Base-by-base conservation (phyloP, 2,329 filamentous ascomycete species). In the Fusarium anguioides region DNA sequence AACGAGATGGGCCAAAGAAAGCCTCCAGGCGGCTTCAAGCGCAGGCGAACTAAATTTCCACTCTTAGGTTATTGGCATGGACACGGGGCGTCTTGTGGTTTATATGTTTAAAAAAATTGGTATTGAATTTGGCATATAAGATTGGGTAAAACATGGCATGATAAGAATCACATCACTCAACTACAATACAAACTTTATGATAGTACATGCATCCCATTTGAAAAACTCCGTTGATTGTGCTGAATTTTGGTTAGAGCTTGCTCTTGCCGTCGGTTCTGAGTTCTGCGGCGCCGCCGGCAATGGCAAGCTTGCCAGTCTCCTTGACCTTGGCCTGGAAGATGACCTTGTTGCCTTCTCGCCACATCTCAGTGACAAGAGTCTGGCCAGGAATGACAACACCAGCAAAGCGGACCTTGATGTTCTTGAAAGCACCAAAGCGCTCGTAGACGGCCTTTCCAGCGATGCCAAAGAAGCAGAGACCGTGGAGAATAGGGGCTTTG, bases 381-480 rank as follows among this genome's bases (percentile, higher is more conserved):
- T 97, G 91, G 15, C 93, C 93, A 0, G 93, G 94, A 57, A 94
- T 78, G 14, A 97, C 94, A 11, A 91, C 89, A 55, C 94, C 93
- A 3, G 93, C 93, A 77, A 97, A 97, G 67, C 94, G 86, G 23
- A 96, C 94, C 85, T 97, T 97, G 82, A 97, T 89, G 82, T 94
- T 97, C 85, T 91, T 93, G 82, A 91, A 94, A 44, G 86, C 81
- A 6, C 96, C 96, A 74, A 89, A 98, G 66, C 85, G 90, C 80
- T 93, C 87, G 77, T 94, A 91, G 36, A 99, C 89, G 61, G 95
- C 94, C 86, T 97, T 97, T 68, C 91, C 93, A 17, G 92, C 90
- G 69, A 98, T 88, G 71, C 96, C 96, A 75, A 99, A 95, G 77
- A 90, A 96, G 86, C 94, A 97, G 35, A 99, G 88, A n/a, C 96